Evolutionary conservation across 2,329 filamentous ascomycete genomes (phyloP).

Genomic region (Juglanconis sp.): DNA sequence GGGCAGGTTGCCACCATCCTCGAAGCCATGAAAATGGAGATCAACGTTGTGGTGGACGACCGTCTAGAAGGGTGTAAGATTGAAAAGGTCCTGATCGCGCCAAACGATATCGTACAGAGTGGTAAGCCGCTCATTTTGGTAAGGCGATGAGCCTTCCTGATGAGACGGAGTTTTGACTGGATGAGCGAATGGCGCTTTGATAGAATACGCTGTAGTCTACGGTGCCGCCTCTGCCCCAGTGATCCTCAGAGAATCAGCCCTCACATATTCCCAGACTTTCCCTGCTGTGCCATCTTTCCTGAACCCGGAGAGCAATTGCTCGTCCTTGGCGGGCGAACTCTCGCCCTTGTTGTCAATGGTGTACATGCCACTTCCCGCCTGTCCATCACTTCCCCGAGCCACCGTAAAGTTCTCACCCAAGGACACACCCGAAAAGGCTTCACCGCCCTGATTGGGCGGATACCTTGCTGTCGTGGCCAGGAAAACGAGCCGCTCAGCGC

Average conservation of each 20-base stretch:
- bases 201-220: not conserved
- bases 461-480: slow-evolving; percentile 32
- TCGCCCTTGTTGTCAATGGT: slow-evolving; percentile 22
- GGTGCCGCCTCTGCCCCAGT: slow-evolving; percentile 11
- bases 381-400: slow-evolving; percentile 26
- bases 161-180: not conserved
- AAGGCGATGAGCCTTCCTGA: not conserved
- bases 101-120: slow-evolving; percentile 18
- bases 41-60: slow-evolving; percentile 32
- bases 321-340: slow-evolving; percentile 21
- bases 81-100: slow-evolving; percentile 14
- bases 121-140: slow-evolving; percentile 15
- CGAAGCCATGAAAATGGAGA: slow-evolving; percentile 59
- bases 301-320: slow-evolving; percentile 25
- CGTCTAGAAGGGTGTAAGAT: slow-evolving; percentile 7
- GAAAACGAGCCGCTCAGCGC: slow-evolving; percentile 33
- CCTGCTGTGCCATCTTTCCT: slow-evolving; percentile 30
- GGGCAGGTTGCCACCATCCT: slow-evolving; percentile 44
- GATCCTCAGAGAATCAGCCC: slow-evolving; percentile 24
- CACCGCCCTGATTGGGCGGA: slow-evolving; percentile 20
- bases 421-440: slow-evolving; percentile 17
- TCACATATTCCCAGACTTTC: slow-evolving; percentile 27
- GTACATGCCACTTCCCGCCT: slow-evolving; percentile 31
- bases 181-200: not conserved
- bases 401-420: slow-evolving; percentile 17